These are phyloP conservation scores for Dactylis glomerata DNA, from an alignment of 176 grass and related monocot genomes.

Conservation along the genomic window DNA sequence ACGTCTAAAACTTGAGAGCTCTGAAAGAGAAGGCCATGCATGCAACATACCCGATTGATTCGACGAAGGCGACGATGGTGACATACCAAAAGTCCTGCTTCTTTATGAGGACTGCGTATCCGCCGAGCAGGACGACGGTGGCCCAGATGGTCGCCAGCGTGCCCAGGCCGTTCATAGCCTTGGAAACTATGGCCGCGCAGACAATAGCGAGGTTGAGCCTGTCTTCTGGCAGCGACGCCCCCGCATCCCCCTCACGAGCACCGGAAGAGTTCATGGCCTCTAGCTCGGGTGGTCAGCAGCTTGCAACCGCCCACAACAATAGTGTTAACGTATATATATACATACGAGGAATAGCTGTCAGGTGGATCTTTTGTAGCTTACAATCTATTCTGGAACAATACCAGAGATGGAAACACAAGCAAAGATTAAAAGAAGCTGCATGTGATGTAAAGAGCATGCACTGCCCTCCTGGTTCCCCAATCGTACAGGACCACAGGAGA, in stretches of 20 bases:
- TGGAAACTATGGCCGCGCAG: background rate
- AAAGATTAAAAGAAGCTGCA: background rate
- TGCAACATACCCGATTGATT: conserved; percentile 3
- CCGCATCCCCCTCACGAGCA: background rate
- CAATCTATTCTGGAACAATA: background rate
- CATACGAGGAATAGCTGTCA: background rate
- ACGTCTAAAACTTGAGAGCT: background rate
- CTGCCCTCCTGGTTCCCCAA: background rate
- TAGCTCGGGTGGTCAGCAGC: background rate
- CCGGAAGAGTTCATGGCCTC: background rate
- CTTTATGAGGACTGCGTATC: background rate
- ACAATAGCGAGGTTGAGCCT: background rate
- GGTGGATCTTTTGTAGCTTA: background rate
- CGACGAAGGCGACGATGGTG: conserved; percentile 15
- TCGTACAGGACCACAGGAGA: background rate
- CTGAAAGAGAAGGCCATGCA: background rate
- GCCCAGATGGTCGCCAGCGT: conserved; percentile 12
- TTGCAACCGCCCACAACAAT: background rate
- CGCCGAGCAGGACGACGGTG: conserved; percentile 20
- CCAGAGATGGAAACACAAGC: background rate
- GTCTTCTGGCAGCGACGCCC: background rate
- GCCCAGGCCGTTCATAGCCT: conserved; percentile 3
- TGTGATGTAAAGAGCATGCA: background rate
- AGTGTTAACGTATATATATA: background rate
- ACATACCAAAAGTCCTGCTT: conserved; percentile 23